phyloP scores from a whole-genome alignment of 805 yeast genomes.

The Jamesozyma lodderae region DNA sequence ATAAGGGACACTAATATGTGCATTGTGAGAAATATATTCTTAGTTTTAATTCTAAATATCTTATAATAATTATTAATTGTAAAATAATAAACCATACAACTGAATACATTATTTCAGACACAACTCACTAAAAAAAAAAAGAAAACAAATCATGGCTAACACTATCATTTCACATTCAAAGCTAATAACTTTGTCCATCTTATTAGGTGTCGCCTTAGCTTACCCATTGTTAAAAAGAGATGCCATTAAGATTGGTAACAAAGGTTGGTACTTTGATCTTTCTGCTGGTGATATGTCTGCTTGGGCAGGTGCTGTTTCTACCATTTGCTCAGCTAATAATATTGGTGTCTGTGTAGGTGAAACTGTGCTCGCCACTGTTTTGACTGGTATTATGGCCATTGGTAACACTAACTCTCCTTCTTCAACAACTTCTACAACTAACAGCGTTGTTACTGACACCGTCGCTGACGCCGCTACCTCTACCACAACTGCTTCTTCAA shows the following conservation, averaged over 20 bases:
- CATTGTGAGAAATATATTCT: too few species aligned
- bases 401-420: slow-evolving; percentile 3
- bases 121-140: too few species aligned
- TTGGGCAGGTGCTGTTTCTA: slow-evolving; percentile 2
- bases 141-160: too few species aligned
- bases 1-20: too few species aligned
- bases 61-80: too few species aligned
- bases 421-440: neutral
- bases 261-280: slow-evolving; percentile 3
- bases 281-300: slow-evolving; percentile 3
- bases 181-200: neutral
- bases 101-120: too few species aligned
- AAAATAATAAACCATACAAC: too few species aligned
- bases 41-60: too few species aligned
- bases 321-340: slow-evolving; percentile 2
- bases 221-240: slow-evolving; percentile 1
- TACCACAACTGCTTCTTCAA: neutral
- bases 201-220: neutral
- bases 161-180: slow-evolving; percentile 1
- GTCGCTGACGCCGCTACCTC: neutral
- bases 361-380: slow-evolving; percentile 2
- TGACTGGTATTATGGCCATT: slow-evolving; percentile 3
- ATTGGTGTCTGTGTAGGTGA: slow-evolving; percentile 2
- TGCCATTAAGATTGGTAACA: slow-evolving; percentile 3
- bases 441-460: neutral